phyloP scores from a whole-genome alignment of 345 rosid species.

The Crucihimalaya himalaica region DNA sequence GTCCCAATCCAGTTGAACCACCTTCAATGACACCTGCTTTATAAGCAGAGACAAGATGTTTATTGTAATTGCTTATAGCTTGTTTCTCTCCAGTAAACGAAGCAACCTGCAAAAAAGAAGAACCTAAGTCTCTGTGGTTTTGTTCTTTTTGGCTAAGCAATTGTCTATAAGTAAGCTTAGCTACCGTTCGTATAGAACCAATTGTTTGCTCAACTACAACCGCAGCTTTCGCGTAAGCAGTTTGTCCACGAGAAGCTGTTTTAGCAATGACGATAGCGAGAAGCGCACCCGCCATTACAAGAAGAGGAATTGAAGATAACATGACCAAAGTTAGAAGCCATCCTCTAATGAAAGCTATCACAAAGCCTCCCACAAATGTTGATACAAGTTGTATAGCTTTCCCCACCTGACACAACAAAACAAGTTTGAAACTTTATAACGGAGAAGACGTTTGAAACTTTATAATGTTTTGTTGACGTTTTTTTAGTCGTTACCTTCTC shows the following conservation, averaged over 20 bases:
- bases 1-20: conserved; percentile 64
- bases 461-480: neutral
- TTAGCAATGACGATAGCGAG: conserved; percentile 55
- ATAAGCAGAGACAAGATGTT: conserved; percentile 62
- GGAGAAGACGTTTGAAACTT: neutral
- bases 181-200: conserved; percentile 84
- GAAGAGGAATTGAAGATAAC: conserved; percentile 67
- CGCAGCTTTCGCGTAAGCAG: conserved; percentile 76
- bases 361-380: conserved; percentile 80
- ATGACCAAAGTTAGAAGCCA: conserved; percentile 88
- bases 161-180: neutral
- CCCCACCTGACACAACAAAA: conserved; percentile 61
- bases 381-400: conserved; percentile 70
- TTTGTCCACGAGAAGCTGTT: conserved; percentile 67
- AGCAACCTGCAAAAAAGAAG: conserved; percentile 65
- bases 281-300: conserved; percentile 62
- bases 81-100: conserved; percentile 88
- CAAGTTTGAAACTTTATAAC: neutral
- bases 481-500: conserved; percentile 56
- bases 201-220: conserved; percentile 71
- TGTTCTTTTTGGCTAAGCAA: neutral
- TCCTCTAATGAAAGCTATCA: conserved; percentile 70
- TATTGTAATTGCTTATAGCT: conserved; percentile 63
- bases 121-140: neutral
- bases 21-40: conserved; percentile 70